Base-by-base conservation (phyloP, 2,329 filamentous ascomycete genomes). In the Pseudogymnoascus sp. region DNA sequence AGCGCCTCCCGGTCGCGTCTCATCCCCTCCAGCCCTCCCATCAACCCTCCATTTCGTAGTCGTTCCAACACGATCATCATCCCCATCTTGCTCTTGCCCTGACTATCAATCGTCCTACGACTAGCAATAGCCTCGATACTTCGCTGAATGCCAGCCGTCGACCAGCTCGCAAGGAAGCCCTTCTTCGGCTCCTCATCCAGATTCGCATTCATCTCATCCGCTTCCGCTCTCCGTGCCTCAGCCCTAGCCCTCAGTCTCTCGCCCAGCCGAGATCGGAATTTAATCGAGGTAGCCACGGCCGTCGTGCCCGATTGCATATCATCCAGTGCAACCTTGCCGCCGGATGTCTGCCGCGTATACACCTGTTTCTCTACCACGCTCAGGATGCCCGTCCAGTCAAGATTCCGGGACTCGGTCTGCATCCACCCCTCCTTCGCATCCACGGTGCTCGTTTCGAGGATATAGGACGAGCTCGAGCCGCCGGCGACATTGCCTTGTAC, bases 361-460 rank as follows among this genome's bases (percentile, higher is more conserved):
- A 83, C 77, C 72, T 94, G 90, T 68, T 85, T 80, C 77, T 94
- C 90, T 18, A 92, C 80, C 11, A 94, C 89, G 59, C 86, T 90
- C 40, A 94, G 76, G 16, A 94, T 87, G 65, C 90, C 88, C 4
- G 89, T 90, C 76, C 89, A 93, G 75, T 93, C 91, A 62, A 94
- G 79, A 70, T 94, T 94, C 67, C 85, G 82, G 70, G 86, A 90
- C 76, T 93, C 89, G 0, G 89, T 91, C 72, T 84, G 82, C 89
- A 94, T 92, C 85, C 88, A 91, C 53, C 90, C 90, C 71, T 92
- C 84, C 65, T 84, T 86, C 66, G 92, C 85, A 73, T 93, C 90
- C 25, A 94, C 86, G 7, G 90, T 82, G 68, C 87, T 91, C 31
- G 84, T 90, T 77, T 94, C 90, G 40, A 94, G 83, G 63, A 94